phyloP scores from a whole-genome alignment of 441 rosid species.

The Aquilaria agallochum region DNA sequence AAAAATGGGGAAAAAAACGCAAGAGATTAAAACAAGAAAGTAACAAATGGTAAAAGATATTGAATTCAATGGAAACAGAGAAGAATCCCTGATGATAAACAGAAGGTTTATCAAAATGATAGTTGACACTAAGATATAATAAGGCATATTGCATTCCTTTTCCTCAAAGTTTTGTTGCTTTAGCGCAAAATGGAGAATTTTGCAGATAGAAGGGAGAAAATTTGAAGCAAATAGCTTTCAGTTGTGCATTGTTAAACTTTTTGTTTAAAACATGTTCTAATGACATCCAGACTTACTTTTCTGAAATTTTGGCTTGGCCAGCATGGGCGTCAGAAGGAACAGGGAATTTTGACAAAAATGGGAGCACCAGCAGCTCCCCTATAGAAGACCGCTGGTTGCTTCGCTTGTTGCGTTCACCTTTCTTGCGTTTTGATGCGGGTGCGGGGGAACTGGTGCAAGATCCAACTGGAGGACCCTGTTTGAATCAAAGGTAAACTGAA shows the following conservation, averaged over 20 bases:
- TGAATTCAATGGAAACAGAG: too few relatives aligned
- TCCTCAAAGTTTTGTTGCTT: too few relatives aligned
- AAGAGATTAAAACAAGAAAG: neutral
- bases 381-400: conserved; percentile 45
- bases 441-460: conserved; percentile 35
- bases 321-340: conserved; percentile 51
- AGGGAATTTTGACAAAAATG: conserved; percentile 71
- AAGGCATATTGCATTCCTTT: too few relatives aligned
- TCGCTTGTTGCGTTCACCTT: conserved; percentile 65
- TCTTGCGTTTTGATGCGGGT: conserved; percentile 71
- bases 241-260: too few relatives aligned
- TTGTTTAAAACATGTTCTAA: conserved; percentile 13
- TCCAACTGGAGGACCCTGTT: conserved; percentile 71
- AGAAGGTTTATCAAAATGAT: too few relatives aligned
- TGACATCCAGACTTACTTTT: conserved; percentile 42
- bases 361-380: conserved; percentile 88
- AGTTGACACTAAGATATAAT: too few relatives aligned
- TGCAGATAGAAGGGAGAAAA: neutral
- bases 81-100: too few relatives aligned
- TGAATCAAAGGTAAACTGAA: conserved; percentile 20
- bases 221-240: neutral
- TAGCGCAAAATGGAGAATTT: too few relatives aligned
- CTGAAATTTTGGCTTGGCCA: conserved; percentile 39
- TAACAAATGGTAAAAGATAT: neutral
- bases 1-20: neutral